Conservation (phyloP, 2,329 filamentous ascomycete species). For the Colletotrichum kahawae region DNA sequence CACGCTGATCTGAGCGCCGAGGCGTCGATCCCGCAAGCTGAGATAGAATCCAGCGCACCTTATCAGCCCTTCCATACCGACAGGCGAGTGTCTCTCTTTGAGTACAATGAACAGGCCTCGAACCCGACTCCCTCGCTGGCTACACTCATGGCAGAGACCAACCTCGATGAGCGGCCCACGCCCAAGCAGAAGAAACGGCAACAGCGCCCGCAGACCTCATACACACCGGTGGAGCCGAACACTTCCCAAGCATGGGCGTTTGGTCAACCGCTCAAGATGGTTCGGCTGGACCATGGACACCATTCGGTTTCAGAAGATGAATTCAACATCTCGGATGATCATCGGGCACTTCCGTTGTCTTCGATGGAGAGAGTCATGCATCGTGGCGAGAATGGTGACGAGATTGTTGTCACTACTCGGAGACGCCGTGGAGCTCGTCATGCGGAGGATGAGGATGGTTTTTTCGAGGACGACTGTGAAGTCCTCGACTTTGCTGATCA, state of each 20-base stretch:
- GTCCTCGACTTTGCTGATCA: conserved; percentile 86
- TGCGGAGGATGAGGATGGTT: conserved; percentile 70
- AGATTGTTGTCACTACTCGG: conserved; percentile 83
- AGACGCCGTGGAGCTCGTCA: conserved; percentile 63
- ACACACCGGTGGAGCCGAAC: conserved; percentile 19
- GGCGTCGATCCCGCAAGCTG: conserved; percentile 75
- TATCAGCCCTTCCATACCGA: conserved; percentile 98
- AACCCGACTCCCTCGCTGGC: conserved; percentile 40
- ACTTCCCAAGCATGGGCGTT: conserved; percentile 57
- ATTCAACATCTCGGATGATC: conserved; percentile 55
- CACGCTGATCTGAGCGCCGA: conserved; percentile 53
- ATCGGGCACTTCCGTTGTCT: conserved; percentile 64
- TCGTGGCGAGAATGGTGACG: conserved; percentile 67
- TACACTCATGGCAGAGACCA: conserved; percentile 44
- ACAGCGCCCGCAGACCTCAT: conserved; percentile 26
- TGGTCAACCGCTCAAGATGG: conserved; percentile 57
- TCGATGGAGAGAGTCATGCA: conserved; percentile 69
- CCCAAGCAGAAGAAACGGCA: conserved; percentile 43
- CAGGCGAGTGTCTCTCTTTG: conserved; percentile 77
- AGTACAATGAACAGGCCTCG: conserved; percentile 52
- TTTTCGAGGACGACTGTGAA: conserved; percentile 93
- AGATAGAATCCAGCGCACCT: conserved; percentile 94
- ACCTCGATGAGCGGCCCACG: conserved; percentile 42
- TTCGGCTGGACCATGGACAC: conserved; percentile 59
- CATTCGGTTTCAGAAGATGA: conserved; percentile 55